Evolutionary conservation across 2,329 filamentous ascomycete species (phyloP), one percentile per base, ranked within the genome.

Genomic region (Colletotrichum sp.): DNA sequence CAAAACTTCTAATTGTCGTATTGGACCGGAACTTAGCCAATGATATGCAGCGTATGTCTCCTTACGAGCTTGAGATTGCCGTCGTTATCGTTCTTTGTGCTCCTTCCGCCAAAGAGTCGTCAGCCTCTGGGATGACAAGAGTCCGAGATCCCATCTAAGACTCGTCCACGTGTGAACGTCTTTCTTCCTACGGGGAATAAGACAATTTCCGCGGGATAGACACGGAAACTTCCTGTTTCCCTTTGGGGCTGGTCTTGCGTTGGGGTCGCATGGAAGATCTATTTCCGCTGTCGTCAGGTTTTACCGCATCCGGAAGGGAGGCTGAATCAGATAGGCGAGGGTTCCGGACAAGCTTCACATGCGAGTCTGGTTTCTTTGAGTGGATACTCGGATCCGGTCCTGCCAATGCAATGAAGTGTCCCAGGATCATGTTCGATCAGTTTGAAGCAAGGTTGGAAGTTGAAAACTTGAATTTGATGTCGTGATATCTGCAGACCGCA

Each of bases 111-210:
- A 24, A 52, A 21, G 16, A 30, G 18, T 61, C 58, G 58, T 61
- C 30, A 61, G 58, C 30, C 1, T n/a, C 30, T 32, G 58, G 58
- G 9, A 34, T 1, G 16, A 30, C 18, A 8, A 61, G 8, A 32
- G 30, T 61, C 58, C n/a, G 58, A 61, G 58, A 63, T 63, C 28
- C 5, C 58, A 36, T 36, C 58, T 63, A 34, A 63, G 58, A 63
- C 58, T 15, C 4, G 1, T 3, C n/a, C 30, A 63, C 58, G 32
- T 32, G 21, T 0, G 28, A 32, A 63, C n/a, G 3, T 8, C 30
- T 21, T 34, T n/a, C 18, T n/a, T 6, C 8, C 30, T 21, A 2
- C 2, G 3, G 30, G 58, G 7, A 21, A 63, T 63, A 24, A 63
- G 30, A 36, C n/a, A 63, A 15, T 6, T 32, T 10, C 28, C 30